phyloP scores from a whole-genome alignment of 1,139 yeast species.

The Komagataea norvegica region DNA sequence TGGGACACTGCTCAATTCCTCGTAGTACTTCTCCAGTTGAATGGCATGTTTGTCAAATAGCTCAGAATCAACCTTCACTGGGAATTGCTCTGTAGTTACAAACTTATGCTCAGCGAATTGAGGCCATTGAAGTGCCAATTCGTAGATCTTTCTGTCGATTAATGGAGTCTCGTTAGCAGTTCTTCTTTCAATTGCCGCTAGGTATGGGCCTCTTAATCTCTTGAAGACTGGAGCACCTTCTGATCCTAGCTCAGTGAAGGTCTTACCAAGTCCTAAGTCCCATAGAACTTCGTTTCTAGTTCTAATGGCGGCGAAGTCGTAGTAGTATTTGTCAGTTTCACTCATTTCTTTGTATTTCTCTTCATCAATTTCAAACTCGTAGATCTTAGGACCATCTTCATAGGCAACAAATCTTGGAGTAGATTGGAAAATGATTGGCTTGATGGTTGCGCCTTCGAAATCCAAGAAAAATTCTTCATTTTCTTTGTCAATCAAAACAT shows the following conservation, averaged over 20 bases:
- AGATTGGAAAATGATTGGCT: conserved; percentile 73
- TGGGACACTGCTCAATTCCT: conserved; percentile 64
- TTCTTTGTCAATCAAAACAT: conserved; percentile 52
- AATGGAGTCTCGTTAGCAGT: conserved; percentile 58
- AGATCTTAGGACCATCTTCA: conserved; percentile 76
- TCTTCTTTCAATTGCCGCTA: conserved; percentile 62
- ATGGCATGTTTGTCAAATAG: conserved; percentile 51
- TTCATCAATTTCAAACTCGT: conserved; percentile 66
- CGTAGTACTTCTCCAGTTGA: conserved; percentile 62
- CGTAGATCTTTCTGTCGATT: conserved; percentile 64
- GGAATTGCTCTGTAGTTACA: conserved; percentile 44
- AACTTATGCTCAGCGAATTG: conserved; percentile 60
- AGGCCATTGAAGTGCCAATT: conserved; percentile 72
- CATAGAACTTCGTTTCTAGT: conserved; percentile 89
- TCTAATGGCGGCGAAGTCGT: conserved; percentile 78
- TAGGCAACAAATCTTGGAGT: conserved; percentile 83
- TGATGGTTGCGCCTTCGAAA: conserved; percentile 73
- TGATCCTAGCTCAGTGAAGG: conserved; percentile 63
- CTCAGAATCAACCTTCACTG: conserved; percentile 53
- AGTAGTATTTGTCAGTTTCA: conserved; percentile 72
- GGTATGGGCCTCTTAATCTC: conserved; percentile 59
- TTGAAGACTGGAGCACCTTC: conserved; percentile 69
- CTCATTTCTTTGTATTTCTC: conserved; percentile 63
- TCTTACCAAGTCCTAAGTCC: conserved; percentile 70
- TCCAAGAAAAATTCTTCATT: conserved; percentile 57